Conservation (phyloP, 1,284 basidiomycete genomes). For the Pyrrhoderma noxium region DNA sequence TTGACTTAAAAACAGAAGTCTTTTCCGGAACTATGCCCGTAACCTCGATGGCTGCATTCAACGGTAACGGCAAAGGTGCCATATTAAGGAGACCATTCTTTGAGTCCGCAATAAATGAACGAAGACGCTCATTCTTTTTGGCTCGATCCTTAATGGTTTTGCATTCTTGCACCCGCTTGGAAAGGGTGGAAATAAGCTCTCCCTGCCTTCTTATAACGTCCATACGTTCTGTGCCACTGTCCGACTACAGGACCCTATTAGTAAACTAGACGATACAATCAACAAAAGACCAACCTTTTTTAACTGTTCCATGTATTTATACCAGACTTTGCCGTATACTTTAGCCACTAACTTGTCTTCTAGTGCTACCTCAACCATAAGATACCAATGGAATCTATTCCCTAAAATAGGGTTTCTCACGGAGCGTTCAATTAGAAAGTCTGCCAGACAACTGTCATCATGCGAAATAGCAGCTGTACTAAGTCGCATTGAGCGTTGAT, state of each 20-base stretch:
- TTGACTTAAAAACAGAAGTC: slow-evolving; percentile 96
- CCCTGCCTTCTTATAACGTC: slow-evolving; percentile 82
- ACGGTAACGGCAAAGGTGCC: slow-evolving; percentile 76
- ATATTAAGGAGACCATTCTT: slow-evolving; percentile 77
- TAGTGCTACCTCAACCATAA: slow-evolving; percentile 85
- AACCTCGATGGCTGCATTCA: slow-evolving; percentile 79
- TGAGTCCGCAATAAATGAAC: slow-evolving; percentile 74
- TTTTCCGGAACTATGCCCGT: slow-evolving; percentile 86
- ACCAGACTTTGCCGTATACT: slow-evolving; percentile 89
- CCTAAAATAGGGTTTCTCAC: slow-evolving; percentile 80
- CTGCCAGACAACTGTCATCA: slow-evolving; percentile 79
- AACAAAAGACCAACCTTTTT: slow-evolving; percentile 55
- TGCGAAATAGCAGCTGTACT: slow-evolving; percentile 68
- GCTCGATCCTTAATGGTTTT: slow-evolving; percentile 89
- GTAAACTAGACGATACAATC: slow-evolving; percentile 15
- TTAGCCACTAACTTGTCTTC: slow-evolving; percentile 80
- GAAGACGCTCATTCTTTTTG: slow-evolving; percentile 95
- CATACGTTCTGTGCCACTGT: slow-evolving; percentile 69
- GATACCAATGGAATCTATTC: slow-evolving; percentile 95
- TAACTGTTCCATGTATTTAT: slow-evolving; percentile 81
- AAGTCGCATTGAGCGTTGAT: slow-evolving; percentile 59
- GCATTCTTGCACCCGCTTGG: slow-evolving; percentile 79
- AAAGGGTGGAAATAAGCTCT: slow-evolving; percentile 78
- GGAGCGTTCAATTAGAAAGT: slow-evolving; percentile 85
- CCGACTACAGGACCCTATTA: slow-evolving; percentile 39